Evolutionary conservation across 2,329 filamentous ascomycete species (phyloP), one percentile per base, ranked within the genome.

Genomic region (Calonectria naviculata): DNA sequence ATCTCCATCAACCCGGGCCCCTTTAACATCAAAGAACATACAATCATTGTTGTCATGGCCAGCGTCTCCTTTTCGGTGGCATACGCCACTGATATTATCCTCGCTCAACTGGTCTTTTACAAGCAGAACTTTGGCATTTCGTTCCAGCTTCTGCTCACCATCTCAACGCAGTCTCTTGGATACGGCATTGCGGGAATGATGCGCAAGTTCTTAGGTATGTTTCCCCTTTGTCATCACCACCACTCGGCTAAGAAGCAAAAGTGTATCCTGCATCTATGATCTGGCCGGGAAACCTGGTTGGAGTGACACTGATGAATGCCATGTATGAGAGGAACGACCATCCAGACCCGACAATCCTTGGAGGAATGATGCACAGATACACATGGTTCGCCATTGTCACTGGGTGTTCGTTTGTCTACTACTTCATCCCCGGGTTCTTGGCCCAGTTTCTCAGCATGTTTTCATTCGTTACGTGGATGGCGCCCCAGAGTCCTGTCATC

Each of bases 71-170:
- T 94, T 74, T 91, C 85, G 61, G 90, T 88, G 7, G 91, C 92
- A 4, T 95, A 95, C 76, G 92, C 92, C 1, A 94, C 93, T 1
- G 93, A 95, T 74, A 92, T 94, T 34, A 89, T 95, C 52, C 85
- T 94, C 2, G 93, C 93, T 0, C 92, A 94, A 81, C 83, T 90
- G 21, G 87, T 92, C 19, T 94, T 94, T 76, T 95, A 95, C 79
- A 90, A 92, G 79, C 89, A 93, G 76, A 85, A 91, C 70, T 93
- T 93, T 77, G 92, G 92, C 24, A 86, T 93, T 73, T 73, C 85
- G 1, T 94, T 93, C 78, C 91, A 94, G 80, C 81, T 94, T 34
- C 84, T 94, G 19, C 85, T 93, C 70, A 90, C 89, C 26, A 85
- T 94, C 19, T 93, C 90, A 9, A 93, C 91, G 2, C 93, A 94